Evolutionary conservation across 129 eudicot genomes (phyloP).

Genomic region (Rutidosis leptorrhynchoides): DNA sequence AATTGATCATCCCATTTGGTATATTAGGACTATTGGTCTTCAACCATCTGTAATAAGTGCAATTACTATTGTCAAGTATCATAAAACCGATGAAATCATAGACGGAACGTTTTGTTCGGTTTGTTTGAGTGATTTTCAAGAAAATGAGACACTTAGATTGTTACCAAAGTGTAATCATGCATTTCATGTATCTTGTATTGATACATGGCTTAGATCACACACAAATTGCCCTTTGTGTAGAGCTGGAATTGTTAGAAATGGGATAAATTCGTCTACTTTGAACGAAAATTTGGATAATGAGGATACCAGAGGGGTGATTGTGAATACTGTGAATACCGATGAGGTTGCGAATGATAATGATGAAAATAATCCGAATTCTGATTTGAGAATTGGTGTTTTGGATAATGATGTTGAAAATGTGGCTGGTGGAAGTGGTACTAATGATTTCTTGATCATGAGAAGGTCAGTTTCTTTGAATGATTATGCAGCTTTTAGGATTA

Average conservation of each 20-base stretch:
- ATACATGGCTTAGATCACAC: conserved; percentile 75
- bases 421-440: conserved; percentile 30
- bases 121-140: conserved; percentile 63
- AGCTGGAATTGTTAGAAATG: conserved; percentile 45
- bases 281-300: conserved; percentile 25
- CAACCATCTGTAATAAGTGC: conserved; percentile 53
- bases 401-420: conserved; percentile 27
- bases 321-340: conserved; percentile 8
- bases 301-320: conserved; percentile 27
- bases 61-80: conserved; percentile 46
- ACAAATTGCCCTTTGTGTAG: conserved; percentile 70
- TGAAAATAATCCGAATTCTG: conserved; percentile 21
- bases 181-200: conserved; percentile 68
- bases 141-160: conserved; percentile 55
- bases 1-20: conserved; percentile 58
- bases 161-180: conserved; percentile 69
- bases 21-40: conserved; percentile 57
- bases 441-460: conserved; percentile 32
- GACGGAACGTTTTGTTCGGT: conserved; percentile 63
- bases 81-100: conserved; percentile 41
- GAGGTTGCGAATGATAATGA: conserved; percentile 19
- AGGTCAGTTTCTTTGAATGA: conserved; percentile 60
- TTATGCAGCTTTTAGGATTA: conserved; percentile 33
- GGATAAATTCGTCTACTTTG: background rate
- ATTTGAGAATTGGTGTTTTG: conserved; percentile 32